Conservation (phyloP, 2,329 filamentous ascomycete genomes). For the Venturia nashicola region DNA sequence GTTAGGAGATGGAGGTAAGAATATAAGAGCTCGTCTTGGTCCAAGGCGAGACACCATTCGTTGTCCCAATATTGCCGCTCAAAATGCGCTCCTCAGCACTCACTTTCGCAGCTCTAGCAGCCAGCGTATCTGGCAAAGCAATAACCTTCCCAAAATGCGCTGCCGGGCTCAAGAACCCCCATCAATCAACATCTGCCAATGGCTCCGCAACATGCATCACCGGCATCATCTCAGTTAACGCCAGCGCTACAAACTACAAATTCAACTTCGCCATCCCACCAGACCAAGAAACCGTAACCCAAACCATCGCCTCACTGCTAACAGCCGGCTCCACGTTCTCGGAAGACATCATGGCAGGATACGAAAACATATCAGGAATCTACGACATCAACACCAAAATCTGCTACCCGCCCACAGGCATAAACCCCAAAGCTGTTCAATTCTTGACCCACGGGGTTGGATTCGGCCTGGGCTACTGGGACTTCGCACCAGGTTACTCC, state of each 20-base stretch:
- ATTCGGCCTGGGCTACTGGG: conserved; percentile 26
- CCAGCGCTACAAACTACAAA: neutral
- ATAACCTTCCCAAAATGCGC: neutral
- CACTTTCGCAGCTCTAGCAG: neutral
- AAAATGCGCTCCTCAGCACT: neutral
- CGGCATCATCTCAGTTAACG: neutral
- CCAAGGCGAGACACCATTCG: neutral
- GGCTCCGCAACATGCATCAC: neutral
- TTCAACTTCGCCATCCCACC: neutral
- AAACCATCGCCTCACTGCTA: neutral
- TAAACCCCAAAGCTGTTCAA: conserved; percentile 19
- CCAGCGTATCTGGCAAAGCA: neutral
- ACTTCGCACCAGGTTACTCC: conserved; percentile 26
- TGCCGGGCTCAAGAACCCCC: neutral
- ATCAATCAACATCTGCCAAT: neutral
- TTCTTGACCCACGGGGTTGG: conserved; percentile 29
- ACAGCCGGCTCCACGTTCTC: neutral
- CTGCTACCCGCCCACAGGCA: neutral
- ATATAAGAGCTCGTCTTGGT: neutral
- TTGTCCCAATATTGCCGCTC: neutral
- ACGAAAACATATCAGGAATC: neutral
- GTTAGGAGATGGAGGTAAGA: no score
- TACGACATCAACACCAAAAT: neutral
- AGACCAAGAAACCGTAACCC: neutral
- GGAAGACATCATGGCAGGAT: neutral